Base-by-base conservation (phyloP, 768 basidiomycete species). In the Rhizopogon vulgaris region DNA sequence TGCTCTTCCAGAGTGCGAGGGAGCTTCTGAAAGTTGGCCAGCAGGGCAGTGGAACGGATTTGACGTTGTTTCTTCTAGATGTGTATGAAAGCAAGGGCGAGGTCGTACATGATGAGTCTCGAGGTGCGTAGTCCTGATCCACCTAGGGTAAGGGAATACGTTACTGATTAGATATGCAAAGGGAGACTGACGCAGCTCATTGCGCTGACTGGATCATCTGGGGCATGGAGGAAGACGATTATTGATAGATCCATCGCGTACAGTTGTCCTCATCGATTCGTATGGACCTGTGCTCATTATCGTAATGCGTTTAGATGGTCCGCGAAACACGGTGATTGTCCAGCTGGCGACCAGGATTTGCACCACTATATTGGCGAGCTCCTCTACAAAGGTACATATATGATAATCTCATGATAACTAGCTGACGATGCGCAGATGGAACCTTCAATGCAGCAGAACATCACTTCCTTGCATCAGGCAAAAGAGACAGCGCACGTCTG, bases 281-380 rank as follows among this genome's bases (percentile, higher is more conserved):
- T 32, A 27, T 52, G 6, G 12, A 52, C 40, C 28, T 52, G 41
- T 38, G 55, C 38, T 53, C 58, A 61, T 68, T 10, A 58, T 28
- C 49, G 41, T 36, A 37, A 56, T 51, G 52, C 49, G 36, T 52
- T 47, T 62, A 95, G 94, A 40, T 99, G 95, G 94, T 85, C 90
- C 41, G 78, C 84, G 11, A 89, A 86, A 63, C 76, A 79, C 58
- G 85, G 89, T 6, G 62, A 77, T n/a, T 85, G 79, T 66, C 90
- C 94, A 8, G 82, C 84, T 24, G 96, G 96, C 15, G 96, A 99
- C 72, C 83, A 85, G 30, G 82, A 79, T 52, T 73, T 99, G 47
- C 93, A 93, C 41, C 85, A 91, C 54, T 97, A 97, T 65, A 70
- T 96, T 42, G 96, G 94, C 4, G 87, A 94, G 65, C 71, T 96